Conservation (phyloP, 2,329 filamentous ascomycete genomes). For the Sphaerulina musiva region DNA sequence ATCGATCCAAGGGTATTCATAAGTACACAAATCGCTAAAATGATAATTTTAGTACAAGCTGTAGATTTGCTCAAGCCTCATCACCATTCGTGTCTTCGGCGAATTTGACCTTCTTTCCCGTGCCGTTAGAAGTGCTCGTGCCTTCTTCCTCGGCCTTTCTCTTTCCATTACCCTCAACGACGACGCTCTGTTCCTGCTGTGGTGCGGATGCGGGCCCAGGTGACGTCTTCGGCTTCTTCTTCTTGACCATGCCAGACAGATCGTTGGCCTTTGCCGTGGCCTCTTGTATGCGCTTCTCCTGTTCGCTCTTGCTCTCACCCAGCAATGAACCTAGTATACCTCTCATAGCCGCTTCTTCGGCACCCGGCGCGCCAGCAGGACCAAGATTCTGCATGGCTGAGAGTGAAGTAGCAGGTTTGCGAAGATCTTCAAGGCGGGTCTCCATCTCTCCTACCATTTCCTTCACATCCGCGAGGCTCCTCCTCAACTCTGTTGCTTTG, state of each 20-base stretch:
- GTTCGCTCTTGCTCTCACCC: constrained; percentile 55
- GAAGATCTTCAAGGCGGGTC: constrained; percentile 65
- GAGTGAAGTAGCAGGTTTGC: constrained; percentile 55
- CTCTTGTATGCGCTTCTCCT: constrained; percentile 61
- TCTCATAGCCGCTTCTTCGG: constrained; percentile 42
- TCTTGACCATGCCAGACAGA: constrained; percentile 66
- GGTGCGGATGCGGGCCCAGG: background rate
- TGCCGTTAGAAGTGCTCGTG: constrained; percentile 5
- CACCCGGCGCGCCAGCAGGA: constrained; percentile 42
- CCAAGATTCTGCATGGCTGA: constrained; percentile 41
- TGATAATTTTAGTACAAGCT: background rate
- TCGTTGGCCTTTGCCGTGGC: constrained; percentile 69
- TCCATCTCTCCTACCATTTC: constrained; percentile 75
- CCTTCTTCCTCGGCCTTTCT: constrained; percentile 23
- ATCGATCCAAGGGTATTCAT: constrained; percentile 1
- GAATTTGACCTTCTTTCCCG: constrained; percentile 29
- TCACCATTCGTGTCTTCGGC: constrained; percentile 1
- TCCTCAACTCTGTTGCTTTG: constrained; percentile 56
- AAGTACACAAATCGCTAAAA: background rate
- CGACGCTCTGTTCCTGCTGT: constrained; percentile 11
- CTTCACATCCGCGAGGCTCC: constrained; percentile 64
- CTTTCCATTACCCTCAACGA: constrained; percentile 27
- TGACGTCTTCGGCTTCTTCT: constrained; percentile 41
- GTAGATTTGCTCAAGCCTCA: background rate
- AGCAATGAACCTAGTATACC: constrained; percentile 59